Conservation (phyloP, 2,329 filamentous ascomycete genomes). For the Pseudogymnoascus sp. region DNA sequence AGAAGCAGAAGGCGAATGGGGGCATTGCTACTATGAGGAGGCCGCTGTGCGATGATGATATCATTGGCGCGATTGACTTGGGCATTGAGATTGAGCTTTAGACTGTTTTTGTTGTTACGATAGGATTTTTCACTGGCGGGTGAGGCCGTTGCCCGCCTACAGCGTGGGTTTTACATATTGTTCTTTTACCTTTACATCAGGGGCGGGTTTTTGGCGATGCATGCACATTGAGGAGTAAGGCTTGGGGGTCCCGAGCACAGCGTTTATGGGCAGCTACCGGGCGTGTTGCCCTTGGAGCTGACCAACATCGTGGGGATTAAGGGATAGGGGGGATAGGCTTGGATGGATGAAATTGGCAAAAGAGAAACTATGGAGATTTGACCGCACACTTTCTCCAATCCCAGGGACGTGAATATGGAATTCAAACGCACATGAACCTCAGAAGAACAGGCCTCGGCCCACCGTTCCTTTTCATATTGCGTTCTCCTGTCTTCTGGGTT, state of each 20-base stretch:
- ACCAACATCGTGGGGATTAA: neutral
- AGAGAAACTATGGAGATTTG: neutral
- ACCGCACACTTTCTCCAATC: neutral
- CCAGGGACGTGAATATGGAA: neutral
- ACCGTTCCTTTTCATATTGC: neutral
- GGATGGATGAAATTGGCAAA: neutral
- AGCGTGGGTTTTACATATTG: neutral
- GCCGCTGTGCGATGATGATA: constrained; percentile 81
- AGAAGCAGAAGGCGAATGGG: constrained; percentile 25
- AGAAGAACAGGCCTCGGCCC: neutral
- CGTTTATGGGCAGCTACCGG: neutral
- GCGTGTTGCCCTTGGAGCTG: neutral
- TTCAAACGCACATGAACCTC: neutral
- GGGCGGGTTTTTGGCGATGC: neutral
- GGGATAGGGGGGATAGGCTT: neutral
- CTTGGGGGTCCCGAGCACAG: neutral
- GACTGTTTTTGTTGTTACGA: neutral
- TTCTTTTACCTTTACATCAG: neutral
- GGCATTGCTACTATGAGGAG: constrained; percentile 65
- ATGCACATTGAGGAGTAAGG: neutral
- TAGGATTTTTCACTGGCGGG: neutral
- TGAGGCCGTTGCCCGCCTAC: neutral
- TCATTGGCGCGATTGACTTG: constrained; percentile 80
- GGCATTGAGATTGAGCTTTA: constrained; percentile 73
- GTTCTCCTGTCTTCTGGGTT: neutral